These are phyloP conservation scores for Phylloporus arenicola DNA, from an alignment of 768 basidiomycete genomes.

Conservation along the genomic window DNA sequence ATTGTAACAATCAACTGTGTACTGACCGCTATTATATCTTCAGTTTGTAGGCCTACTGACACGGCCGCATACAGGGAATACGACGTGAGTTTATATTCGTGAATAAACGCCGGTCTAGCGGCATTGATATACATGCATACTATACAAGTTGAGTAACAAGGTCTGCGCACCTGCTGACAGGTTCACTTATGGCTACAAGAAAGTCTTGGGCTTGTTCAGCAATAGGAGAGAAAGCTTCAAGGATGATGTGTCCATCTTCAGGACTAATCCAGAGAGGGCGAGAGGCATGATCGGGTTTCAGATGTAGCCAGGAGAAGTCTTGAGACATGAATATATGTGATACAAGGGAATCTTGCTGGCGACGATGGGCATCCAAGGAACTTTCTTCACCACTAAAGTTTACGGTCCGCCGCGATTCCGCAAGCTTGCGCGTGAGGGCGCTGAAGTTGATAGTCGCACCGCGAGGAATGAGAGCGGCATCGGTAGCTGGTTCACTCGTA, in stretches of 20 bases:
- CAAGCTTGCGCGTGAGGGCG: constrained; percentile 74
- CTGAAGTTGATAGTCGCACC: constrained; percentile 84
- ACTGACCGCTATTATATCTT: constrained; percentile 95
- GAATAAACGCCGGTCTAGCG: constrained; percentile 88
- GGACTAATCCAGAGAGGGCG: constrained; percentile 97
- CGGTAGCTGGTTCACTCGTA: constrained; percentile 27
- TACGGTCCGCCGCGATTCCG: constrained; percentile 48
- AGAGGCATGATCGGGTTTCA: constrained; percentile 87
- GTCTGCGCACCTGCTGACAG: constrained; percentile 86
- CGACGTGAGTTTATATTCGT: constrained; percentile 98
- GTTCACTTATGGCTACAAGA: constrained; percentile 95
- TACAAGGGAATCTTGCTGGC: constrained; percentile 69
- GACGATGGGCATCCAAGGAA: constrained; percentile 58
- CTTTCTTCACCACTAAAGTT: constrained; percentile 39
- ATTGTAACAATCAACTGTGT: constrained; percentile 10
- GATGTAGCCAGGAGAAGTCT: constrained; percentile 80
- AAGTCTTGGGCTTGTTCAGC: constrained; percentile 99
- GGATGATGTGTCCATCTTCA: constrained; percentile 86
- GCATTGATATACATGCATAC: constrained; percentile 15
- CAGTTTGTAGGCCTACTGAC: constrained; percentile 94
- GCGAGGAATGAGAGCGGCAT: constrained; percentile 51
- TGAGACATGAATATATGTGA: constrained; percentile 81
- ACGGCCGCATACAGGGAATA: constrained; percentile 98
- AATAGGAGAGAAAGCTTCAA: constrained; percentile 96
- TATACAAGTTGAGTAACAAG: constrained; percentile 22